A percentile compares a stretch with the other conserved stretches of the same genome.
These are phyloP conservation scores for Alternaria panax DNA, from an alignment of 2,329 filamentous ascomycete genomes.

Conservation along the genomic window DNA sequence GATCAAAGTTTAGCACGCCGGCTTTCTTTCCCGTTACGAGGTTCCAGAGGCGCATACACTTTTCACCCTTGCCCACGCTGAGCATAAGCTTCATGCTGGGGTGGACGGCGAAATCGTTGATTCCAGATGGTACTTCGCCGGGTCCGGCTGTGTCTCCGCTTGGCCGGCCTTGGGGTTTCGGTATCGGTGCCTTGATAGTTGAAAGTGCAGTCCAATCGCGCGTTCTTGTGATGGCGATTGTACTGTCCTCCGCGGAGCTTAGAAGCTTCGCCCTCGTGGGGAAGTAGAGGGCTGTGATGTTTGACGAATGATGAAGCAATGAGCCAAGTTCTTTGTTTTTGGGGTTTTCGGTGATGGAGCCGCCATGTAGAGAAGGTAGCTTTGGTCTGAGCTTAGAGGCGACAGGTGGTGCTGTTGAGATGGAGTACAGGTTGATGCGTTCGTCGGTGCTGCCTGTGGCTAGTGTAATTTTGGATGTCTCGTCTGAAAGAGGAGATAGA, in stretches of 20 bases:
- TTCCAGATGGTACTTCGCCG: slow-evolving; percentile 81
- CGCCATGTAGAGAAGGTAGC: slow-evolving; percentile 72
- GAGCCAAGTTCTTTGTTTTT: slow-evolving; percentile 88
- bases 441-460: slow-evolving; percentile 94
- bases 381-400: slow-evolving; percentile 64
- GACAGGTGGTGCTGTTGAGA: slow-evolving; percentile 68
- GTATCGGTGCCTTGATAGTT: slow-evolving; percentile 85
- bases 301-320: slow-evolving; percentile 84
- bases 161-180: slow-evolving; percentile 79
- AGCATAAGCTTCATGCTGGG: slow-evolving; percentile 97
- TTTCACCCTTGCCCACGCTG: slow-evolving; percentile 87
- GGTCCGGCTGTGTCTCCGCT: slow-evolving; percentile 88
- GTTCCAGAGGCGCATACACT: slow-evolving; percentile 94
- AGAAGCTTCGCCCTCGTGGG: slow-evolving; percentile 87
- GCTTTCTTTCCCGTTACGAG: slow-evolving; percentile 95
- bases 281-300: slow-evolving; percentile 80
- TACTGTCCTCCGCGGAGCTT: slow-evolving; percentile 88
- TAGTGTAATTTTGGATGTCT: slow-evolving; percentile 83
- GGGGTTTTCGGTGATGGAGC: slow-evolving; percentile 80
- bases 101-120: slow-evolving; percentile 95
- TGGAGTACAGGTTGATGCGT: slow-evolving; percentile 90
- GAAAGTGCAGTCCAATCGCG: slow-evolving; percentile 90
- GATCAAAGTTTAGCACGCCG: slow-evolving; percentile 84
- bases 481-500: slow-evolving; percentile 73
- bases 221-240: slow-evolving; percentile 84